phyloP scores from a whole-genome alignment of 805 yeast species.

The Yamadazyma ubonensis region DNA sequence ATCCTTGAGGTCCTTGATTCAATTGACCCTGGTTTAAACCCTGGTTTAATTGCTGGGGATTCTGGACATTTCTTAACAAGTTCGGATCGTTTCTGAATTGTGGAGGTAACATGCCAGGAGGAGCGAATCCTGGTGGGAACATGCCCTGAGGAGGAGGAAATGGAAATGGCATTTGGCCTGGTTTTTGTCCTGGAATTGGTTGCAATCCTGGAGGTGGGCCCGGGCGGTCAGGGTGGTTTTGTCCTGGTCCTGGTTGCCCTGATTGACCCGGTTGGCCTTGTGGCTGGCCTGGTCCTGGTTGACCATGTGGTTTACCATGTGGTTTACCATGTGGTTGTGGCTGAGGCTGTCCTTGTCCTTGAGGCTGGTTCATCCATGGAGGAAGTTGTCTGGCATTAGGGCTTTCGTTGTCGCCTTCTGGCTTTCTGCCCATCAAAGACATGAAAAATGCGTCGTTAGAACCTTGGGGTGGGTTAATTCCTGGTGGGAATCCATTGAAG shows the following conservation, averaged over 20 bases:
- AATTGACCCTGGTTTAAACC: neutral
- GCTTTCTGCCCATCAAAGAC: slow-evolving; percentile 37
- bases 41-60: neutral
- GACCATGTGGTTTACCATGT: slow-evolving; percentile 8
- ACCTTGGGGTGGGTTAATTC: slow-evolving; percentile 8
- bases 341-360: neutral
- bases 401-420: no score
- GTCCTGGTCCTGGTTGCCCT: slow-evolving; percentile 2
- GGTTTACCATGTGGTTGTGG: neutral
- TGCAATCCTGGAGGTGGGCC: slow-evolving; percentile 3
- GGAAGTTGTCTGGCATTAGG: no score
- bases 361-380: no score
- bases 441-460: slow-evolving; percentile 46
- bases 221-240: slow-evolving; percentile 1
- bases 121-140: slow-evolving; percentile 16
- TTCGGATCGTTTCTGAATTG: slow-evolving; percentile 11
- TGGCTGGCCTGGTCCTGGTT: slow-evolving; percentile 1
- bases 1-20: slow-evolving; percentile 5
- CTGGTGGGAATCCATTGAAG: slow-evolving; percentile 14
- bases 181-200: slow-evolving; percentile 1
- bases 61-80: slow-evolving; percentile 6
- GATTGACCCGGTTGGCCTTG: neutral
- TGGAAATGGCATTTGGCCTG: slow-evolving; percentile 9
- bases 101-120: slow-evolving; percentile 24
- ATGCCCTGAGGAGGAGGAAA: slow-evolving; percentile 14